Evolutionary conservation across 352 stramenopile genomes (phyloP), one percentile per base, ranked within the genome.

Genomic region (Globisporangium spinosum): DNA sequence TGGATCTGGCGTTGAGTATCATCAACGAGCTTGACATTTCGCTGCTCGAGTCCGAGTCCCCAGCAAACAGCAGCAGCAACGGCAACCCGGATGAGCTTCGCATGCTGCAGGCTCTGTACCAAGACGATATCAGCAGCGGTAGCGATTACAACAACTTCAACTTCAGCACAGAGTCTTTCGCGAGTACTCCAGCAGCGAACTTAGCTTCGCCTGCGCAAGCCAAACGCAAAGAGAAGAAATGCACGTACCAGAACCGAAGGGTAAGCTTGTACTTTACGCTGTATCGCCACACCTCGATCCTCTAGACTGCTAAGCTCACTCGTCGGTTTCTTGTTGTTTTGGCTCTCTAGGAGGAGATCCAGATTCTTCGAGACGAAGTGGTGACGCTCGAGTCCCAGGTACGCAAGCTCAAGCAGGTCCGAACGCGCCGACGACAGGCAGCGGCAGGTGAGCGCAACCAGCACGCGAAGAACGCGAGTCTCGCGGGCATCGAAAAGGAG

Each of bases 181-280:
- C 62, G 6, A 23, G 22, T 15, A 22, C 34, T 40, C 8, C 63
- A 61, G 22, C 27, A 62, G 10, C 25, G 20, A 34, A 35, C 13
- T 13, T 22, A 20, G 25, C 27, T 27, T 27, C 35, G 10, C 63
- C 40, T 23, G 12, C 55, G 35, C 10, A 12, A 56, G 34, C 10
- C 38, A 61, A 57, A 25, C 51, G 35, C 2, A 68, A 25, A 62
- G 49, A 68, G 9, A 68, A 68, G 25, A 55, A 56, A 5, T 68
- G 63, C 63, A 68, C 63, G 54, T 68, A 68, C 63, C 63, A 68
- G 23, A 68, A 68, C 27, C 63, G 63, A 49, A 35, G 63, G 51
- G 62, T 68, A 61, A 25, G 32, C 25, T 7, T 27, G 6, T 20
- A 22, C 43, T 51, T 51, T 6, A 10, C 17, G 7, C 15, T 51